phyloP scores from a whole-genome alignment of 768 basidiomycete species.

The Auriculariales sp. region DNA sequence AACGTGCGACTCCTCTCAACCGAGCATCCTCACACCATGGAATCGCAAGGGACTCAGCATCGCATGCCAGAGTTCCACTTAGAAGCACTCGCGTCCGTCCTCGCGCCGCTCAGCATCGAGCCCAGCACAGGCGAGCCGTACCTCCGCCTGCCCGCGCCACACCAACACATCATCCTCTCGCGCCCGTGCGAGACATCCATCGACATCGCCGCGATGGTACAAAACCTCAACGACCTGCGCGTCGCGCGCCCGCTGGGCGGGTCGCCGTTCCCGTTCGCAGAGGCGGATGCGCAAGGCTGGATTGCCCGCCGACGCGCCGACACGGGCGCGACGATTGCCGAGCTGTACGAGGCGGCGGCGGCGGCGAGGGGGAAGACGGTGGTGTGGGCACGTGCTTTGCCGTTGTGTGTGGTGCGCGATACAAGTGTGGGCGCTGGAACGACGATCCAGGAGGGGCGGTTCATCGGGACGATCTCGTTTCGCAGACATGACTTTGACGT shows the following conservation, averaged over 20 bases:
- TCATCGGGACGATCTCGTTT: constrained; percentile 32
- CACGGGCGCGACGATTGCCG: constrained; percentile 19
- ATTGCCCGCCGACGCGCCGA: constrained; percentile 10
- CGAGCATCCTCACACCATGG: too few relatives aligned
- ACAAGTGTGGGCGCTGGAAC: too few relatives aligned
- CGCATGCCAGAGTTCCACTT: too few relatives aligned
- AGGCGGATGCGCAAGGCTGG: constrained; percentile 26
- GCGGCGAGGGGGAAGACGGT: too few relatives aligned
- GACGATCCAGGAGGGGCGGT: constrained; percentile 40
- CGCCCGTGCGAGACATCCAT: constrained; percentile 37
- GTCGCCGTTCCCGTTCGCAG: constrained; percentile 40
- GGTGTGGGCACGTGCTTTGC: too few relatives aligned
- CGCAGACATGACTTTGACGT: constrained; percentile 18
- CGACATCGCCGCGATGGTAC: constrained; percentile 17
- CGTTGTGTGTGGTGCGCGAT: too few relatives aligned
- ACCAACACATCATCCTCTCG: constrained; percentile 41
- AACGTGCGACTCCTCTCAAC: too few relatives aligned
- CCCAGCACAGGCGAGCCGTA: constrained; percentile 34
- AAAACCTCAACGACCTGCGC: constrained; percentile 32
- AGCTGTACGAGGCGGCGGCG: constrained; percentile 14
- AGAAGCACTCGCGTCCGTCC: too few relatives aligned
- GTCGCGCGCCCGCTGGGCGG: constrained; percentile 29
- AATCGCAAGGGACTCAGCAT: too few relatives aligned
- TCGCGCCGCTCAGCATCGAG: constrained; percentile 23
- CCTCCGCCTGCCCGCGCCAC: constrained; percentile 35